Evolutionary conservation across 2,329 filamentous ascomycete species (phyloP).

Genomic region (Fusarium concolor): DNA sequence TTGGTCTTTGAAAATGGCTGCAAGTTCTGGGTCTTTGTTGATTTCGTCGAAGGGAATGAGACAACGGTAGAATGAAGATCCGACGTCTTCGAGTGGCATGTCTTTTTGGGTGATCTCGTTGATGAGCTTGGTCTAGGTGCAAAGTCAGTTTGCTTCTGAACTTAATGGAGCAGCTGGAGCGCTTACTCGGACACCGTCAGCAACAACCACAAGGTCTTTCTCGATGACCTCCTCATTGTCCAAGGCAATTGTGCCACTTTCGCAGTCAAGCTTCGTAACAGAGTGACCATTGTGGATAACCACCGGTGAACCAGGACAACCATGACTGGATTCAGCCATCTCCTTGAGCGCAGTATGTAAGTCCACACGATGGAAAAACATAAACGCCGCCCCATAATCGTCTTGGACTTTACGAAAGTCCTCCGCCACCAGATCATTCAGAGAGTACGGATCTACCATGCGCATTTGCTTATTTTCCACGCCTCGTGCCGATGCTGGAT

Average conservation of each 20-base stretch:
- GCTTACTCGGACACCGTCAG: neutral
- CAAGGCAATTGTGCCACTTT: rapidly evolving
- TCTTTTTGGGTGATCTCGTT: rapidly evolving
- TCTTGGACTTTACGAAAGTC: neutral
- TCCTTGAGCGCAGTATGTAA: slow-evolving; percentile 3
- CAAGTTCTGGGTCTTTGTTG: neutral
- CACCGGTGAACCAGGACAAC: neutral
- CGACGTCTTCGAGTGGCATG: neutral
- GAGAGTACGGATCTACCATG: neutral
- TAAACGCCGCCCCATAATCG: neutral
- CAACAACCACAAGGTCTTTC: neutral
- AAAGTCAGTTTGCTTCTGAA: neutral
- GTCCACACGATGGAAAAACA: slow-evolving; percentile 1
- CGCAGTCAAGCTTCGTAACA: neutral
- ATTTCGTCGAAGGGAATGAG: neutral
- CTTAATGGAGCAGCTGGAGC: neutral
- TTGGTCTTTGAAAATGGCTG: neutral
- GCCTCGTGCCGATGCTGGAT: neutral
- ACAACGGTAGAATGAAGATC: slow-evolving; percentile 11
- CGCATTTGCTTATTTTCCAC: slow-evolving; percentile 5
- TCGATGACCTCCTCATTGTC: rapidly evolving
- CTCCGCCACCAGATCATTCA: neutral
- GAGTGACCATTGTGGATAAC: neutral
- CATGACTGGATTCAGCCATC: neutral
- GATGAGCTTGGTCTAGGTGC: neutral